A percentile compares a stretch with the other conserved stretches of the same genome.
These are phyloP conservation scores for Melampsora americana DNA, from an alignment of 1,284 basidiomycete species.

Conservation along the genomic window DNA sequence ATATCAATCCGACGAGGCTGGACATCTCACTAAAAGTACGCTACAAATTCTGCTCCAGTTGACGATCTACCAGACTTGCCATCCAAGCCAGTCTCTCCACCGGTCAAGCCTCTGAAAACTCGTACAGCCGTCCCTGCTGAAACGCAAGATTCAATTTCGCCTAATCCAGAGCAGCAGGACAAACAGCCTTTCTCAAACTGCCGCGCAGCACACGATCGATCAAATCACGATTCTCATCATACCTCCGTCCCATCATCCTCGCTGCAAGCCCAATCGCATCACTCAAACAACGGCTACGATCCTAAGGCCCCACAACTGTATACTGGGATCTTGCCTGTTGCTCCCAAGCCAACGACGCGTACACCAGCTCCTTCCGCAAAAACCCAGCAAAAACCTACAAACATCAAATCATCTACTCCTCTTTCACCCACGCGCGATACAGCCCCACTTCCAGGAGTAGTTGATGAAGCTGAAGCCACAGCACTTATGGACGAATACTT, in stretches of 20 bases:
- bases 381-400: neutral
- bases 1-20: no score
- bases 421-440: neutral
- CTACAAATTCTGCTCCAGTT: no score
- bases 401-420: neutral
- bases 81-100: no score
- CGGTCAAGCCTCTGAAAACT: no score
- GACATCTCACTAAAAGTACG: no score
- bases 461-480: neutral
- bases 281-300: slow-evolving; percentile 10
- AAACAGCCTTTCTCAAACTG: neutral
- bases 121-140: neutral
- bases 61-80: no score
- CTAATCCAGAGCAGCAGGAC: slow-evolving; percentile 2
- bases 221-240: neutral
- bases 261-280: no score
- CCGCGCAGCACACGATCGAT: neutral
- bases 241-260: neutral
- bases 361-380: neutral
- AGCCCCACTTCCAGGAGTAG: neutral
- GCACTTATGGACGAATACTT: slow-evolving; percentile 24
- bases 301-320: slow-evolving; percentile 29
- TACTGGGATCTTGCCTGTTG: slow-evolving; percentile 3
- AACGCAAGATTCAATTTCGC: slow-evolving; percentile 1
- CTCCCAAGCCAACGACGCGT: neutral